Conservation (phyloP, 371 early-diverging fungal genomes). For the Basidiobolus heterosporus region DNA sequence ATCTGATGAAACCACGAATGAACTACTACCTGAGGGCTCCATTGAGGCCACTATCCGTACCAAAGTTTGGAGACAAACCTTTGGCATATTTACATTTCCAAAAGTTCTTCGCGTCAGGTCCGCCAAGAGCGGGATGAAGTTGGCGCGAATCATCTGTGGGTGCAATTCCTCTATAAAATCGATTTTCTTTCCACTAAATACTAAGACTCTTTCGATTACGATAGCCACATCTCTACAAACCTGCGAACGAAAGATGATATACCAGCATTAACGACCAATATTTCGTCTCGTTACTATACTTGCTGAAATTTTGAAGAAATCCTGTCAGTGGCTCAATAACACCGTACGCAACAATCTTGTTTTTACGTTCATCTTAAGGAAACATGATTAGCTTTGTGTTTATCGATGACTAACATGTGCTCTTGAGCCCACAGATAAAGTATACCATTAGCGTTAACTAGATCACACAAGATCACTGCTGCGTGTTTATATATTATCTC, state of each 20-base stretch:
- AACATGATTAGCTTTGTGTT: constrained; percentile 6
- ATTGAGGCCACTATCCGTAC: constrained; percentile 55
- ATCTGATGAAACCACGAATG: constrained; percentile 6
- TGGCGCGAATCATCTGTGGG: constrained; percentile 28
- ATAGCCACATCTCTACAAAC: not conserved
- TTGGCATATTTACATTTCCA: constrained; percentile 70
- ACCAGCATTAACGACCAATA: constrained; percentile 65
- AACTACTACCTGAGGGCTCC: constrained; percentile 19
- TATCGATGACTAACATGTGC: not conserved
- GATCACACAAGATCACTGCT: constrained; percentile 47
- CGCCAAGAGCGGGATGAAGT: constrained; percentile 42
- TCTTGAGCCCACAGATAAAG: not conserved
- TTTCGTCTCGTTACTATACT: constrained; percentile 54
- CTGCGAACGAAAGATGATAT: constrained; percentile 40
- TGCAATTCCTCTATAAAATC: constrained; percentile 34
- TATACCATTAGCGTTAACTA: constrained; percentile 45
- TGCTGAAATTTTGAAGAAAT: constrained; percentile 30
- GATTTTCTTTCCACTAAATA: not conserved
- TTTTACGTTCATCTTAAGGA: constrained; percentile 27
- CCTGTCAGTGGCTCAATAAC: constrained; percentile 37
- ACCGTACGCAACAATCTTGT: constrained; percentile 33
- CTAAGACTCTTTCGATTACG: not conserved
- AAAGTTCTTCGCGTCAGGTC: constrained; percentile 52
- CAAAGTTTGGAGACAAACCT: constrained; percentile 60
- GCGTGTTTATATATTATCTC: constrained; percentile 47